Base-by-base conservation (phyloP, 768 basidiomycete species). In the Ramaria rubella region DNA sequence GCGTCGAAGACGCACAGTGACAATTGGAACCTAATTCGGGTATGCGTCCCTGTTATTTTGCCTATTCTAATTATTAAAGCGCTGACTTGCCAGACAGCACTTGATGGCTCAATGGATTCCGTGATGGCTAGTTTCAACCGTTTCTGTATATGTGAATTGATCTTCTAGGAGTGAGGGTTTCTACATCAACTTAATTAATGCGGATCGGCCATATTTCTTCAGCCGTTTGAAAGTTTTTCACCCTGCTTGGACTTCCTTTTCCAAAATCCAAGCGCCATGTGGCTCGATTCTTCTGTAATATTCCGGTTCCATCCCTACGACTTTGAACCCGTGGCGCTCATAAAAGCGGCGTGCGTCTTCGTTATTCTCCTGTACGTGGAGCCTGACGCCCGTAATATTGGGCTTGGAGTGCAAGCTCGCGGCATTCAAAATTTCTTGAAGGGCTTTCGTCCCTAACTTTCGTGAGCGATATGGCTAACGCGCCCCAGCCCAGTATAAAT, bases 271-370 rank as follows among this genome's bases (percentile, higher is more conserved):
- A 21, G 92, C 92, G 64, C 86, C 87, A 60, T 80, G 81, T 24
- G 92, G 92, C 27, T 70, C 74, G 57, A 94, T 89, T 69, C 90
- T 94, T 72, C 90, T 92, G 81, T 94, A 94, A 71, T 94, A 94
- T 59, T 81, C 77, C 64, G 85, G 74, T 53, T 86, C 81, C 29
- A 86, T 60, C 21, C 76, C 78, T 21, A 79, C 74, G 69, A 89
- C 83, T 54, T 70, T 73, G 74, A 94, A 94, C 7, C 87, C 92
- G 63, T 92, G 85, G 43, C 77, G 76, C 70, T 90, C 87, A 68
- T 94, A 94, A 69, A 94, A 94, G 54, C 69, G 73, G 72, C 86
- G 90, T 24, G 88, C 91, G 15, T 77, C 80, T 30, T 69, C 70
- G 64, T 94, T 94, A 36, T 85, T 87, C n/a, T 83, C 75, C 65